These are phyloP conservation scores for Phialemonium atrogriseum DNA, from an alignment of 2,329 filamentous ascomycete species.

Conservation along the genomic window DNA sequence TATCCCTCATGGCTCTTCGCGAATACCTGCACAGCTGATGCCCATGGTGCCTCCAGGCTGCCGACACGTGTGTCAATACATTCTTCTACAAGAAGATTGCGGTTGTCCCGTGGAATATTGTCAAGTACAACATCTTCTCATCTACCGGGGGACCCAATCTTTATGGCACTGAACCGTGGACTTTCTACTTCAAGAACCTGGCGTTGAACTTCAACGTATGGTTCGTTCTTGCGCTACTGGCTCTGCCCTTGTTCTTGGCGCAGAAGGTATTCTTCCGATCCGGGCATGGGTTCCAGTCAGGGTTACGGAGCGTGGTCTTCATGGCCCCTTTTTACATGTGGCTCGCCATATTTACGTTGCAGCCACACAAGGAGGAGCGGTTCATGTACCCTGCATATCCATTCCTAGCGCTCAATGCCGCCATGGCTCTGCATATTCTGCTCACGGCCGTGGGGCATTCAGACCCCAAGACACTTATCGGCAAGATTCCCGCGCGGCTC, in stretches of 20 bases:
- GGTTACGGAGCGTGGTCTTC: constrained; percentile 70
- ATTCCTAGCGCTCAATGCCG: constrained; percentile 80
- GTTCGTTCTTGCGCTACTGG: constrained; percentile 71
- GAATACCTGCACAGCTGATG: neutral
- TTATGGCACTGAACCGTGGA: constrained; percentile 94
- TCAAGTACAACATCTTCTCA: constrained; percentile 91
- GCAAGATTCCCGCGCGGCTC: constrained; percentile 65
- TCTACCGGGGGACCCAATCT: constrained; percentile 76
- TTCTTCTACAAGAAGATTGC: constrained; percentile 78
- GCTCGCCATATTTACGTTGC: constrained; percentile 82
- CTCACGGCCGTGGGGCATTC: constrained; percentile 66
- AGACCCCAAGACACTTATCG: constrained; percentile 56
- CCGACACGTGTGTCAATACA: constrained; percentile 65
- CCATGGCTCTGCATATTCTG: constrained; percentile 73
- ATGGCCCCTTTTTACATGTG: constrained; percentile 87
- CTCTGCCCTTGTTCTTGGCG: constrained; percentile 65
- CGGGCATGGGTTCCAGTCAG: constrained; percentile 55
- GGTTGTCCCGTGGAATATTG: constrained; percentile 82
- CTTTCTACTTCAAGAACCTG: constrained; percentile 90
- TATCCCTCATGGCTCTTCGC: constrained; percentile 8
- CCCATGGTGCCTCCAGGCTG: constrained; percentile 38
- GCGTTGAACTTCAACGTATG: constrained; percentile 92
- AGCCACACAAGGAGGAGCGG: constrained; percentile 95
- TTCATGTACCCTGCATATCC: constrained; percentile 99
- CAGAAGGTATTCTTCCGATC: constrained; percentile 60